Conservation (phyloP, 164 flowering plant species). For the Akebia trifoliata region DNA sequence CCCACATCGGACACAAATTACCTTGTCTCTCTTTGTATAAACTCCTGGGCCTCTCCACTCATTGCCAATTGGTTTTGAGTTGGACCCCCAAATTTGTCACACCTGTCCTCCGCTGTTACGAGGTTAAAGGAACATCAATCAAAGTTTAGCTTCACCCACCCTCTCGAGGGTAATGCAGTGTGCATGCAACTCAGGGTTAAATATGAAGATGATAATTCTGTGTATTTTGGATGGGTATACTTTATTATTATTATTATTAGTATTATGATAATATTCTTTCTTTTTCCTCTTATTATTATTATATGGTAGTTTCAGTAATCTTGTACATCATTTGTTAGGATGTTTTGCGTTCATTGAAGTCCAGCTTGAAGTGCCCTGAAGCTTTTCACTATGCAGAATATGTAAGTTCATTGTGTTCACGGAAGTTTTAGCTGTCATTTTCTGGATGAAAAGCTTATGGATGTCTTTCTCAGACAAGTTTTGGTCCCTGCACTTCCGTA, state of each 20-base stretch:
- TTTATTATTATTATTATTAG: no score
- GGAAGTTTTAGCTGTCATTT: background rate
- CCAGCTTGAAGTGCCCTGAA: conserved; percentile 61
- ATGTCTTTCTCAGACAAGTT: background rate
- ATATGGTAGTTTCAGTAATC: background rate
- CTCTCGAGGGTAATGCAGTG: background rate
- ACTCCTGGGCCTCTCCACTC: no score
- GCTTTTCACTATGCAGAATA: conserved; percentile 75
- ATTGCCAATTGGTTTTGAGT: no score
- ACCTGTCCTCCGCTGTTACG: no score
- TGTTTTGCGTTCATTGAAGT: conserved; percentile 54
- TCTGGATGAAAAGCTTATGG: background rate
- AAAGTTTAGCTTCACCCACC: no score
- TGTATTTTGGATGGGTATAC: background rate
- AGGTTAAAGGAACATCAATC: no score
- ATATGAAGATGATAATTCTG: background rate
- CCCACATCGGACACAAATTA: no score
- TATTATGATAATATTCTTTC: no score
- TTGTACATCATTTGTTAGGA: conserved; percentile 42
- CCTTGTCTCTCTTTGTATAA: no score
- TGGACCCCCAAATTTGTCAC: no score
- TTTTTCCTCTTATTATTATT: background rate
- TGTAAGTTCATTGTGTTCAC: conserved; percentile 42
- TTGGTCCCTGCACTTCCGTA: background rate
- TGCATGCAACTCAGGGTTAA: background rate